phyloP scores from a whole-genome alignment of 2,329 filamentous ascomycete species.

The Fusarium falciforme region DNA sequence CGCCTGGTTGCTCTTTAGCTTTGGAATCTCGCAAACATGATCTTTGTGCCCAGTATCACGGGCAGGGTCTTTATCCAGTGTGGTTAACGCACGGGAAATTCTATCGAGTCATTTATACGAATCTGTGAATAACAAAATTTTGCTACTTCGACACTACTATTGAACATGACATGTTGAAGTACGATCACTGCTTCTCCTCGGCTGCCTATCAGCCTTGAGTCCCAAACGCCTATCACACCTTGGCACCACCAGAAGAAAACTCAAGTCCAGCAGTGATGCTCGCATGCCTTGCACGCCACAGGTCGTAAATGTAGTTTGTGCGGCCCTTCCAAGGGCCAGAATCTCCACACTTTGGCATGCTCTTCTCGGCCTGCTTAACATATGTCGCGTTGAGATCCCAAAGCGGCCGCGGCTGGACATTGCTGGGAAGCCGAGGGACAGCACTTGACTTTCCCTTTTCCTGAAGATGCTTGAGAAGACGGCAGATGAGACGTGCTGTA shows the following conservation, averaged over 20 bases:
- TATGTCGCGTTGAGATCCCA: background rate
- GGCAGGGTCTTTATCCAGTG: background rate
- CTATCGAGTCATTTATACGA: background rate
- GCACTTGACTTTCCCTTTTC: constrained; percentile 50
- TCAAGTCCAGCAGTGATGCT: background rate
- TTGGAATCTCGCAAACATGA: background rate
- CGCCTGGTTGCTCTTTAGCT: background rate
- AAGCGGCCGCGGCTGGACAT: background rate
- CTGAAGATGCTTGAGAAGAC: constrained; percentile 55
- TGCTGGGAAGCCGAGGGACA: background rate
- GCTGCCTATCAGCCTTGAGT: background rate
- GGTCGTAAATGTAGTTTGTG: background rate
- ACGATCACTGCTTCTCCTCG: background rate
- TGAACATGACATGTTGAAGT: background rate
- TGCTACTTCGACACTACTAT: background rate
- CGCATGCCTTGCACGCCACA: background rate
- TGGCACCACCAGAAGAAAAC: background rate
- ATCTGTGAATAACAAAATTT: background rate
- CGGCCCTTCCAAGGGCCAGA: background rate
- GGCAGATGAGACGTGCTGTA: constrained; percentile 58
- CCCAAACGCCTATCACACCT: background rate
- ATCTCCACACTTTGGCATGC: background rate
- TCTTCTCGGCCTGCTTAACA: background rate
- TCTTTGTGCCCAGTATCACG: background rate
- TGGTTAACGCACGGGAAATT: background rate